A percentile compares a stretch with the other conserved stretches of the same genome.
These are phyloP conservation scores for Boletus rufocinnamomeus DNA, from an alignment of 768 basidiomycete species.

Conservation along the genomic window DNA sequence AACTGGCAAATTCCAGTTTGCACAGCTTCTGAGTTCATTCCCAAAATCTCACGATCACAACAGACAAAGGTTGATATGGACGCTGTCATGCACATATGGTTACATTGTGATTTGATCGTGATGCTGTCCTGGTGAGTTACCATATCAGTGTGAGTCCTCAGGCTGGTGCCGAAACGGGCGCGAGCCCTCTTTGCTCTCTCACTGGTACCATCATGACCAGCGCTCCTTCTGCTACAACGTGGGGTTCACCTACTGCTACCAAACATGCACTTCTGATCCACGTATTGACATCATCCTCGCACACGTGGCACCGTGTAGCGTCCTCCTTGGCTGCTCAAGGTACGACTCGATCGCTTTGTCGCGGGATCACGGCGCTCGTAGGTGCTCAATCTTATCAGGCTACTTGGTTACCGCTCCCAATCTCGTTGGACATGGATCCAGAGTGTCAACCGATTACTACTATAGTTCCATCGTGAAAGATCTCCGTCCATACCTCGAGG, in stretches of 20 bases:
- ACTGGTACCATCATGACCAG: slow-evolving; percentile 14
- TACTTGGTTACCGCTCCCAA: slow-evolving; percentile 29
- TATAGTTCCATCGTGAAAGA: slow-evolving; percentile 16
- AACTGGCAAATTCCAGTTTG: too few species aligned
- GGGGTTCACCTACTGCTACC: slow-evolving; percentile 25
- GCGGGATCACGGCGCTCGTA: background rate
- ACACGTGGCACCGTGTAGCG: slow-evolving; percentile 23
- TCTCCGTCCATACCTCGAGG: slow-evolving; percentile 22
- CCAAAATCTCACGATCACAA: too few species aligned
- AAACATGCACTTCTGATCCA: slow-evolving; percentile 32
- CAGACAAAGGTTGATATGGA: too few species aligned
- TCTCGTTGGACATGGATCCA: slow-evolving; percentile 19
- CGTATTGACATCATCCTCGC: slow-evolving; percentile 23
- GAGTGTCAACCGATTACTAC: slow-evolving; percentile 16
- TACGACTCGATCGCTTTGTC: background rate
- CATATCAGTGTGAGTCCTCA: too few species aligned
- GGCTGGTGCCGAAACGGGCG: background rate
- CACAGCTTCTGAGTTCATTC: too few species aligned
- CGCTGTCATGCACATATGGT: too few species aligned
- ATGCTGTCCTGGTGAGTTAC: too few species aligned
- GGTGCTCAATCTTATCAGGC: slow-evolving; percentile 7
- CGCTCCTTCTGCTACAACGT: slow-evolving; percentile 18
- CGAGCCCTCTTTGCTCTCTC: background rate
- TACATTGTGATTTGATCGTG: too few species aligned
- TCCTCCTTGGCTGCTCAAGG: slow-evolving; percentile 20